phyloP scores from a whole-genome alignment of 306 rosid species.

The Rosa chinensis region DNA sequence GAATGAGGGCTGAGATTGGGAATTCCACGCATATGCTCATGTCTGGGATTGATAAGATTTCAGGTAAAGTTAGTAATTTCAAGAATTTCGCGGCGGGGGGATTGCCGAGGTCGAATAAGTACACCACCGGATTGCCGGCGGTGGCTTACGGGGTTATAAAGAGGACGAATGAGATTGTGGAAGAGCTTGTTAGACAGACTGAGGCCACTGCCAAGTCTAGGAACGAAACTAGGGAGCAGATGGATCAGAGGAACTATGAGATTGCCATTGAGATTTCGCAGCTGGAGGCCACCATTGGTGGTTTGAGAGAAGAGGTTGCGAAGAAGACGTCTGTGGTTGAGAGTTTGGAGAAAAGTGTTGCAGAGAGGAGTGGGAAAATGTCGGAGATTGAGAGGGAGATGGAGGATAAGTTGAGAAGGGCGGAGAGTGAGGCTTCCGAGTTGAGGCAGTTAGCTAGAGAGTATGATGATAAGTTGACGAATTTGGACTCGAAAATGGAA shows the following conservation, averaged over 20 bases:
- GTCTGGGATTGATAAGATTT: constrained; percentile 88
- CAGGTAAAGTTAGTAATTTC: constrained; percentile 67
- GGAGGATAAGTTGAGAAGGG: constrained; percentile 48
- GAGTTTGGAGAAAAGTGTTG: constrained; percentile 61
- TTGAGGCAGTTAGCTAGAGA: constrained; percentile 62
- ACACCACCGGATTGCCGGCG: constrained; percentile 70
- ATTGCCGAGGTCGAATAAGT: constrained; percentile 74
- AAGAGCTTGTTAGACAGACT: constrained; percentile 73
- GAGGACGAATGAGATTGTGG: constrained; percentile 91
- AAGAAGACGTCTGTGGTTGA: constrained; percentile 50
- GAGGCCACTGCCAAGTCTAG: constrained; percentile 69
- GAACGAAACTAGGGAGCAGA: constrained; percentile 86
- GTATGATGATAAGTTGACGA: constrained; percentile 65
- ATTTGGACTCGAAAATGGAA: constrained; percentile 51
- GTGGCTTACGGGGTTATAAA: constrained; percentile 82
- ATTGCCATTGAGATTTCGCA: constrained; percentile 97
- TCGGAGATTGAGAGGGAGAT: constrained; percentile 50
- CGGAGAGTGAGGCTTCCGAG: constrained; percentile 51
- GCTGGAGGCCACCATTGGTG: constrained; percentile 82
- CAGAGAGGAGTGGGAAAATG: constrained; percentile 56
- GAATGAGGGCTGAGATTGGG: constrained; percentile 70
- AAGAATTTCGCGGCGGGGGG: constrained; percentile 54
- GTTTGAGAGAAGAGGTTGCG: constrained; percentile 77
- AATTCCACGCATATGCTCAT: constrained; percentile 87
- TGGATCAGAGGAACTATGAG: constrained; percentile 92